Percentiles rank a stretch among this genome's conserved stretches.
Conservation (phyloP, 2,329 filamentous ascomycete species). For the Epichloe amarillans region DNA sequence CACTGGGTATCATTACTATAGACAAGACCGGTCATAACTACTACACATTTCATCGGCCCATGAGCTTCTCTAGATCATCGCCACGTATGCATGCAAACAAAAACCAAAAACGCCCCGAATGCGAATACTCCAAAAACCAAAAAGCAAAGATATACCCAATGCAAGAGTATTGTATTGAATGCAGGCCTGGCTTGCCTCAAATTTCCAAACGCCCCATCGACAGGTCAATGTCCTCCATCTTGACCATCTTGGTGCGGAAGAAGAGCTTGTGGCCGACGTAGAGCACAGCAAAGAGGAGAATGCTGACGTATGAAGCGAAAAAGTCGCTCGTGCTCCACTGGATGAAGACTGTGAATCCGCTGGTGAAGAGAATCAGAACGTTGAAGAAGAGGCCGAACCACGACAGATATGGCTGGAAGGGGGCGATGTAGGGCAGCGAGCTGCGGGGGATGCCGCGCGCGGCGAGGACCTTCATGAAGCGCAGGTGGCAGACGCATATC, state of each 20-base stretch:
- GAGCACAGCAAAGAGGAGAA: constrained; percentile 49
- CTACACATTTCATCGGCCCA: not conserved
- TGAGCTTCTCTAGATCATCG: not conserved
- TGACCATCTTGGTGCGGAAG: constrained; percentile 25
- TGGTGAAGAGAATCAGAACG: constrained; percentile 49
- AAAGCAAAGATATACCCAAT: too few relatives aligned
- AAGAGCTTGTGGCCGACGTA: constrained; percentile 47
- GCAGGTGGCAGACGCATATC: constrained; percentile 50
- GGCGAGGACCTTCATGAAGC: constrained; percentile 48
- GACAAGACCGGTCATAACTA: not conserved
- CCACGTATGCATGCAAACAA: constrained; percentile 2
- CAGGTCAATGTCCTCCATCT: constrained; percentile 23
- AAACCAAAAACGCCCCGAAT: not conserved
- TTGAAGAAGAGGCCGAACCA: constrained; percentile 56
- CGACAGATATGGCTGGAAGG: constrained; percentile 49
- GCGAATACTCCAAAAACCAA: not conserved
- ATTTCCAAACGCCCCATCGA: constrained; percentile 5
- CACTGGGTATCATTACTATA: constrained; percentile 7
- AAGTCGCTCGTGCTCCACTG: constrained; percentile 47
- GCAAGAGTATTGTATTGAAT: too few relatives aligned
- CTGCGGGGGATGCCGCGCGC: constrained; percentile 43
- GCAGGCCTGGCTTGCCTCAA: not conserved
- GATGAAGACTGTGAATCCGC: constrained; percentile 57
- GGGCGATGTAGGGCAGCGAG: constrained; percentile 45
- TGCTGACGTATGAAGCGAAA: constrained; percentile 50